Percentiles rank a stretch among this genome's conserved stretches.
phyloP scores from a whole-genome alignment of 2,329 filamentous ascomycete species.

The Sporothrix mexicana region DNA sequence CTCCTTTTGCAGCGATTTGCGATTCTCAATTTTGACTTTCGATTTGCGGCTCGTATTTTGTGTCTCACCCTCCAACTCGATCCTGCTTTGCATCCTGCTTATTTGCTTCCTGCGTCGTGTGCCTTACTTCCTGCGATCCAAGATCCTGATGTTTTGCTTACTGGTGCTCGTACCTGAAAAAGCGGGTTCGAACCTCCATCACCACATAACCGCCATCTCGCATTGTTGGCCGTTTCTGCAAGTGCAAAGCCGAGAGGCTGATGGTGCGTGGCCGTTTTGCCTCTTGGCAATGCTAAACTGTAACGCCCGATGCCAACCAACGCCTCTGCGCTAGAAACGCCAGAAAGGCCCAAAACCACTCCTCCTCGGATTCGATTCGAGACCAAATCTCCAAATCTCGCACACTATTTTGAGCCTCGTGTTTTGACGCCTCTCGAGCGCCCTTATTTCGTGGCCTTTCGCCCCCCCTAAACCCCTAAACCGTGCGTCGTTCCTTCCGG shows the following conservation, averaged over 20 bases:
- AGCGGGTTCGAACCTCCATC: background rate
- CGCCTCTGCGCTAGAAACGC: constrained; percentile 1
- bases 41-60: constrained; percentile 14
- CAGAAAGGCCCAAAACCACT: background rate
- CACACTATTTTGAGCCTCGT: background rate
- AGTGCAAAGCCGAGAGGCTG: background rate
- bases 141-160: background rate
- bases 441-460: constrained; percentile 23
- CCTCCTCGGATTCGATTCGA: background rate
- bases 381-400: background rate
- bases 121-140: no score
- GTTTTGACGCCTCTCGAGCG: background rate
- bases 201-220: background rate
- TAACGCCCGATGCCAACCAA: constrained; percentile 22
- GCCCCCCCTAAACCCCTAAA: constrained; percentile 21
- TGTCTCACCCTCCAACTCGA: background rate
- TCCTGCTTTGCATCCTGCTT: background rate
- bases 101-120: background rate
- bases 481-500: constrained; percentile 15
- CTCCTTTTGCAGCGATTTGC: no score
- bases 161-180: constrained; percentile 7
- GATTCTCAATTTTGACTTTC: background rate
- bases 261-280: constrained; percentile 11
- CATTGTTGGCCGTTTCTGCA: constrained; percentile 1
- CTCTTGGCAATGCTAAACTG: background rate